These are phyloP conservation scores for Candolleomyces efflorescens DNA, from an alignment of 768 basidiomycete species.

Conservation along the genomic window DNA sequence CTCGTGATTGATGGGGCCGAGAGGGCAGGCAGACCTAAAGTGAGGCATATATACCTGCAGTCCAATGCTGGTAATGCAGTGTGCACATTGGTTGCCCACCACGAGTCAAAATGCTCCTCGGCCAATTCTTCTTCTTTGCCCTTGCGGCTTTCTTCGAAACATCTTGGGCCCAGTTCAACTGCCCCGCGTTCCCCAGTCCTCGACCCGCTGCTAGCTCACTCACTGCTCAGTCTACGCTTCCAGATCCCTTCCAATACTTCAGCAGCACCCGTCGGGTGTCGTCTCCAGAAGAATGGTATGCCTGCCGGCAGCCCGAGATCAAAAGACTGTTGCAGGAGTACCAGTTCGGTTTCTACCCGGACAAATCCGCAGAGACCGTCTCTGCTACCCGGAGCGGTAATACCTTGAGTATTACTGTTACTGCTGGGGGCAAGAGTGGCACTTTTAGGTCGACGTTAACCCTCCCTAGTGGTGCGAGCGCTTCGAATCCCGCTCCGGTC, in stretches of 20 bases:
- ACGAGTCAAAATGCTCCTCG: background rate
- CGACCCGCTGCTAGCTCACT: conserved; percentile 3
- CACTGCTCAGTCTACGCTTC: conserved; percentile 18
- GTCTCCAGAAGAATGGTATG: conserved; percentile 30
- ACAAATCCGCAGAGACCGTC: conserved; percentile 28
- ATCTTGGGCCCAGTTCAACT: background rate
- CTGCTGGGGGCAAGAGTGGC: conserved; percentile 22
- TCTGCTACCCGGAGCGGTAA: conserved; percentile 22
- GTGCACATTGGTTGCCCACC: background rate
- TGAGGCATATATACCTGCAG: background rate
- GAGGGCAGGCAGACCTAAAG: background rate
- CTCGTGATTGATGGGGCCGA: background rate
- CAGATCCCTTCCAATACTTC: conserved; percentile 36
- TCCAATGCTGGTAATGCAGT: background rate
- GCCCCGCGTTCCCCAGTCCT: conserved; percentile 10
- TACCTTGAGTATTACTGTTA: conserved; percentile 7
- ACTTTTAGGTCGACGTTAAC: conserved; percentile 31
- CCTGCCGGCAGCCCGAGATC: conserved; percentile 35
- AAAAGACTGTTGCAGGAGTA: conserved; percentile 30
- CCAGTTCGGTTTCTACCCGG: conserved; percentile 29
- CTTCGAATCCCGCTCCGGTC: conserved; percentile 7
- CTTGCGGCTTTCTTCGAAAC: background rate
- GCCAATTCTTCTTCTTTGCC: background rate
- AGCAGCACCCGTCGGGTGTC: conserved; percentile 24
- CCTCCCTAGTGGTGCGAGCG: conserved; percentile 22